Evolutionary conservation across 805 yeast genomes (phyloP).

Genomic region (Suhomyces sp.): DNA sequence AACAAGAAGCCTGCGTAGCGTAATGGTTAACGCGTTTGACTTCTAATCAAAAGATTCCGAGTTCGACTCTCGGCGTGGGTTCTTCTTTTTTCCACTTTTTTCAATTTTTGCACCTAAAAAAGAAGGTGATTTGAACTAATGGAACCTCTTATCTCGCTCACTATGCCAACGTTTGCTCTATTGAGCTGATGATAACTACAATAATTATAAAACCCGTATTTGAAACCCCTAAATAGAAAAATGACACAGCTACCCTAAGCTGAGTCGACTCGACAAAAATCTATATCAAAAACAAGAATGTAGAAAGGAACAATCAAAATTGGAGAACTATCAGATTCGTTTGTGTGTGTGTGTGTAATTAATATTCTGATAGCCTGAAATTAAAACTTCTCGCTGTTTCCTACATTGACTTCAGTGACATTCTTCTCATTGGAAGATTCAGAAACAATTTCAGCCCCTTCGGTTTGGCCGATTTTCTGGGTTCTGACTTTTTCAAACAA

Average conservation of each 20-base stretch:
- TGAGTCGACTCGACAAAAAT: not conserved
- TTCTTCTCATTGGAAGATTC: slow-evolving; percentile 5
- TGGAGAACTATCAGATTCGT: not conserved
- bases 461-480: not conserved
- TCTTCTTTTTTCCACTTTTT: slow-evolving; percentile 6
- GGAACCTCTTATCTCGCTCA: not conserved
- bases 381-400: not conserved
- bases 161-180: not conserved
- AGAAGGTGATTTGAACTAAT: too few relatives aligned
- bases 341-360: not conserved
- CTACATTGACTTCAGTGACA: not conserved
- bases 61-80: slow-evolving; percentile 57
- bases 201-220: not conserved
- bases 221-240: not conserved
- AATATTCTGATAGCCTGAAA: not conserved
- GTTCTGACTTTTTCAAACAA: slow-evolving; percentile 30
- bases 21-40: slow-evolving; percentile 68
- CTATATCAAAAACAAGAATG: not conserved
- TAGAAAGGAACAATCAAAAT: not conserved
- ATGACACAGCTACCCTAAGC: not conserved
- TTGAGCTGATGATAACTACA: not conserved
- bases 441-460: not conserved
- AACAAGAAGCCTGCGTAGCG: slow-evolving; percentile 50
- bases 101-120: too few relatives aligned
- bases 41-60: slow-evolving; percentile 65